Evolutionary conservation across 257 asterid species (phyloP).

Genomic region (Solanum pennellii): DNA sequence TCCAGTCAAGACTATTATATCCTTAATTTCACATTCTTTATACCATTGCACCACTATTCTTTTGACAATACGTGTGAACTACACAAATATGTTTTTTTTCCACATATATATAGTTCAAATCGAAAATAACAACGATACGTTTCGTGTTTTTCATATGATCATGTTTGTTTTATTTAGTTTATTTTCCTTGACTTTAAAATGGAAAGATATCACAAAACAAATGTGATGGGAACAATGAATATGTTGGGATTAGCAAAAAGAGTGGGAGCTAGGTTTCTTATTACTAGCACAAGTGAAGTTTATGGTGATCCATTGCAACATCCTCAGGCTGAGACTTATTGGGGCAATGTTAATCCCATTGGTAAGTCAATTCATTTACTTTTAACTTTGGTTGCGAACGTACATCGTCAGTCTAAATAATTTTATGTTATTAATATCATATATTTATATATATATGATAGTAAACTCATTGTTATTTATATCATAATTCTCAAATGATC

Average conservation of each 20-base stretch:
- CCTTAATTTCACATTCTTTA: constrained; percentile 19
- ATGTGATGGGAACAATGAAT: constrained; percentile 95
- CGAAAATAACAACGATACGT: neutral
- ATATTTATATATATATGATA: neutral
- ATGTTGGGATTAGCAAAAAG: constrained; percentile 94
- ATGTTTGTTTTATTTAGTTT: neutral
- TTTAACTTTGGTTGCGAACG: rapidly evolving
- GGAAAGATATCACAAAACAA: constrained; percentile 64
- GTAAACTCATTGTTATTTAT: rapidly evolving
- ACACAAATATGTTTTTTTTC: neutral
- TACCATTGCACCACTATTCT: neutral
- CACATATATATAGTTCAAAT: neutral
- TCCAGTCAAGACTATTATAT: constrained; percentile 90
- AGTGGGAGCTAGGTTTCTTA: constrained; percentile 70
- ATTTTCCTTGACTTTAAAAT: constrained; percentile 30
- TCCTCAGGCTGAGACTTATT: constrained; percentile 73
- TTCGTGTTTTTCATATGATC: neutral
- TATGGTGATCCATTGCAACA: constrained; percentile 88
- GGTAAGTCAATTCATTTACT: constrained; percentile 28
- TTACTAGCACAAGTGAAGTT: constrained; percentile 91
- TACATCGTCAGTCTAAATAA: rapidly evolving
- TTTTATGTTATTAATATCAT: rapidly evolving
- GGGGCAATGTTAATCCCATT: constrained; percentile 97
- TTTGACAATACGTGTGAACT: neutral
- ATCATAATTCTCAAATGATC: rapidly evolving